phyloP scores from a whole-genome alignment of 495 filamentous ascomycete species.

The Penicillium waksmanii region DNA sequence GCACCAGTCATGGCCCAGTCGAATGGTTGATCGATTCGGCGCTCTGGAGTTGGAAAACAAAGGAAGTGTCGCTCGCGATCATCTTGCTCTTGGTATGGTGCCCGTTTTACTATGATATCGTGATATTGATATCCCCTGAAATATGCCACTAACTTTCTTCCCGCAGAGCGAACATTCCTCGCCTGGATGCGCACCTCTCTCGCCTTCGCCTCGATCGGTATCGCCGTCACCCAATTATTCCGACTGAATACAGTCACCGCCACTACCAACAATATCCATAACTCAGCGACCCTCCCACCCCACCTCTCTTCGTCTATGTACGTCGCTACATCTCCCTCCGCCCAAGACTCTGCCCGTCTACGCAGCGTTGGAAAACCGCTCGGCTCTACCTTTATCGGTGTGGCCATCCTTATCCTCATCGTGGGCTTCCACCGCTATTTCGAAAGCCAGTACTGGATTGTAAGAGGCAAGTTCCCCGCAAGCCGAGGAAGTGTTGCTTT shows the following conservation, averaged over 20 bases:
- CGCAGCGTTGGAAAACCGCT: conserved; percentile 88
- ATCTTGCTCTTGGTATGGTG: conserved; percentile 83
- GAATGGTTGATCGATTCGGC: conserved; percentile 68
- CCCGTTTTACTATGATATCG: neutral
- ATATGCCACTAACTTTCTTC: conserved; percentile 15
- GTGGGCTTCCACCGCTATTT: conserved; percentile 77
- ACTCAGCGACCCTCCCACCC: conserved; percentile 30
- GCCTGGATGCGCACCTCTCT: conserved; percentile 96
- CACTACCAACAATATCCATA: conserved; percentile 6
- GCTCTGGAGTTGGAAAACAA: conserved; percentile 94
- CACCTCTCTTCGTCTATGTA: conserved; percentile 16
- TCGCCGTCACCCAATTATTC: conserved; percentile 95
- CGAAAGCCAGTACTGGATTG: conserved; percentile 78
- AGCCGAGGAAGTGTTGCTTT: conserved; percentile 85
- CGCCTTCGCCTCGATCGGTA: conserved; percentile 94
- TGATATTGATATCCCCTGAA: conserved; percentile 16
- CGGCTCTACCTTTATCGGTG: conserved; percentile 87
- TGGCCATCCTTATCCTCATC: conserved; percentile 83
- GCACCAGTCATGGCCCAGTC: conserved; percentile 52
- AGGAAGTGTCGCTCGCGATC: conserved; percentile 91
- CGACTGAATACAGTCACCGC: conserved; percentile 72
- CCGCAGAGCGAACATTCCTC: conserved; percentile 88
- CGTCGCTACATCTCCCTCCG: conserved; percentile 8
- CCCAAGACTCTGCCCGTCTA: conserved; percentile 48
- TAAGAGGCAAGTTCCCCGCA: conserved; percentile 91